Evolutionary conservation across 345 rosid species (phyloP).

Genomic region (Acer yangbiense): DNA sequence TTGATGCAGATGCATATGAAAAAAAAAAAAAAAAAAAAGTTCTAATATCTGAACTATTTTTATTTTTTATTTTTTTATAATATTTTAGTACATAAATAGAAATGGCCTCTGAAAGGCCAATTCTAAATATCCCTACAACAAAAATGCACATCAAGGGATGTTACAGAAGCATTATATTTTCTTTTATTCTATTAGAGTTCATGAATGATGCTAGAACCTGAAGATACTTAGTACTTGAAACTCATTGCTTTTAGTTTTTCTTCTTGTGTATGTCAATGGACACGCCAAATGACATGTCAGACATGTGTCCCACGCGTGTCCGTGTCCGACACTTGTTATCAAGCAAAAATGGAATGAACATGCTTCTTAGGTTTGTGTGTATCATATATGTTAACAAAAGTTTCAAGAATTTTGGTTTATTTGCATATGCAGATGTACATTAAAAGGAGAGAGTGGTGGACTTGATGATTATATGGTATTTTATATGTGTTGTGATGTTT

Average conservation of each 20-base stretch:
- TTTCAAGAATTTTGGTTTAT: conserved; percentile 18
- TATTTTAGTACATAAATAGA: neutral
- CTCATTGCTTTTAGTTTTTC: conserved; percentile 17
- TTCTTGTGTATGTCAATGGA: neutral
- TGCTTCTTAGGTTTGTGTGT: neutral
- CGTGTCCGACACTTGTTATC: no score
- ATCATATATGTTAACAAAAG: conserved; percentile 9
- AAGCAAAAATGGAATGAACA: no score
- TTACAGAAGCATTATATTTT: neutral
- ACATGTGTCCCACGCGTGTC: no score
- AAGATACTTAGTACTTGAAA: conserved; percentile 2
- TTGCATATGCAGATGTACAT: conserved; percentile 42
- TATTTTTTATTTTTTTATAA: neutral
- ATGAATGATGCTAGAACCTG: neutral
- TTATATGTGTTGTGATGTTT: no score
- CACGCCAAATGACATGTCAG: no score
- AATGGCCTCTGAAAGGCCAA: neutral
- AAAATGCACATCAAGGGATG: neutral
- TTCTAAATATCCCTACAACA: neutral
- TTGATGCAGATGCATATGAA: neutral
- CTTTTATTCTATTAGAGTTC: neutral
- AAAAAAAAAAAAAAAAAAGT: no score
- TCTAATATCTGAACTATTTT: no score
- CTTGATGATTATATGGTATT: conserved; percentile 32
- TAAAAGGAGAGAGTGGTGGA: conserved; percentile 46